phyloP scores from a whole-genome alignment of 768 basidiomycete genomes.

The Chiua virens region DNA sequence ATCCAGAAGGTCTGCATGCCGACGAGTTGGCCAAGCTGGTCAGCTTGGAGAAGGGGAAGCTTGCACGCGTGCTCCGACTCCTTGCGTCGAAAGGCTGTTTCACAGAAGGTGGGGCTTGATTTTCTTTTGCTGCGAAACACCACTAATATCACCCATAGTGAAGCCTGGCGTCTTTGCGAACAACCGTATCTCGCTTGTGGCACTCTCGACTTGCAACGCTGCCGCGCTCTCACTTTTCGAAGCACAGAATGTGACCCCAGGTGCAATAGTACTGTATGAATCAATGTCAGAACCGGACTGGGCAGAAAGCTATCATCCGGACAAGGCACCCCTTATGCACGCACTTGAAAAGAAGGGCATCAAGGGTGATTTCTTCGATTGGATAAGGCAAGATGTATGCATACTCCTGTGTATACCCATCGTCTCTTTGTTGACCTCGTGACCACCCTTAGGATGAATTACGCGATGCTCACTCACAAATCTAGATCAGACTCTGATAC shows the following conservation, averaged over 20 bases:
- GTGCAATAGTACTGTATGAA: constrained; percentile 22
- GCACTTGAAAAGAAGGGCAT: constrained; percentile 16
- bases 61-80: constrained; percentile 29
- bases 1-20: constrained; percentile 30
- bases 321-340: no score
- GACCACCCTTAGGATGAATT: constrained; percentile 8
- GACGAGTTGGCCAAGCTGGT: constrained; percentile 26
- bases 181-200: constrained; percentile 31
- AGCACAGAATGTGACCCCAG: constrained; percentile 11
- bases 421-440: not conserved
- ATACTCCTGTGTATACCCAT: not conserved
- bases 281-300: constrained; percentile 25
- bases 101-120: constrained; percentile 22
- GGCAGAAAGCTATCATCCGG: constrained; percentile 23
- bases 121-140: not conserved
- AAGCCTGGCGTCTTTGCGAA: constrained; percentile 21
- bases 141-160: constrained; percentile 12
- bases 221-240: constrained; percentile 9
- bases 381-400: constrained; percentile 23
- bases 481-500: not conserved
- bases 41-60: no score
- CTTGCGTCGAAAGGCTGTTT: constrained; percentile 33
- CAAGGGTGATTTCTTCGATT: constrained; percentile 21
- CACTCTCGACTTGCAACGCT: constrained; percentile 12
- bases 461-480: not conserved